Percentiles rank a stretch among this genome's conserved stretches.
phyloP scores from a whole-genome alignment of 2,329 filamentous ascomycete genomes.

The Colletotrichum scovillei region DNA sequence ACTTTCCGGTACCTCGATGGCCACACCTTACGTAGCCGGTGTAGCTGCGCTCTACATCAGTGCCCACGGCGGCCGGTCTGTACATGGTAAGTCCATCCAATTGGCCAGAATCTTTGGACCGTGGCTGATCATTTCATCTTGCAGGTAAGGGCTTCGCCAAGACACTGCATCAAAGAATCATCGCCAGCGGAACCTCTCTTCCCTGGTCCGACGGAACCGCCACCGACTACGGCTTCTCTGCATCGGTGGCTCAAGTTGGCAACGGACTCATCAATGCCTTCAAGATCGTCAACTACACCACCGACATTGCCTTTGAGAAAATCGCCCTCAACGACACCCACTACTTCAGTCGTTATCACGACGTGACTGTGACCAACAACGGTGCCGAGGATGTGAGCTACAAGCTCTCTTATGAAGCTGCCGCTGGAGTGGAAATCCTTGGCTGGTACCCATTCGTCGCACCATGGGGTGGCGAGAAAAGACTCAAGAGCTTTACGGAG shows the following conservation, averaged over 20 bases:
- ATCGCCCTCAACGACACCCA: slow-evolving; percentile 58
- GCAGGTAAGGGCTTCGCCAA: slow-evolving; percentile 46
- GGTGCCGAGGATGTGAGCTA: slow-evolving; percentile 48
- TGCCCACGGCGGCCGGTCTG: slow-evolving; percentile 43
- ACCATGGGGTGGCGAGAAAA: slow-evolving; percentile 25
- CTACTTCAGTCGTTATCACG: slow-evolving; percentile 45
- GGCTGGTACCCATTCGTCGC: slow-evolving; percentile 32
- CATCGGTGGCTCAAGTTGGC: slow-evolving; percentile 52
- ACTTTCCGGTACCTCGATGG: slow-evolving; percentile 61
- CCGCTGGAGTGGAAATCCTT: slow-evolving; percentile 50
- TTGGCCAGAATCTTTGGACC: not conserved
- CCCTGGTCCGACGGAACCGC: slow-evolving; percentile 40
- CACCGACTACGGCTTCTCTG: slow-evolving; percentile 38
- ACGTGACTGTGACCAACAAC: slow-evolving; percentile 49
- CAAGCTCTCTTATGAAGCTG: slow-evolving; percentile 42
- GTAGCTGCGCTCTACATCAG: slow-evolving; percentile 51
- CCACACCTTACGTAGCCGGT: slow-evolving; percentile 57
- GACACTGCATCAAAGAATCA: slow-evolving; percentile 43
- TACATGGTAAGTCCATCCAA: slow-evolving; percentile 39
- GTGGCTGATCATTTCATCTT: not conserved
- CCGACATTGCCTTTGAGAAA: slow-evolving; percentile 49
- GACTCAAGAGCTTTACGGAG: slow-evolving; percentile 39
- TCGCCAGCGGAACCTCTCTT: slow-evolving; percentile 45
- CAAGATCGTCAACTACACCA: slow-evolving; percentile 52
- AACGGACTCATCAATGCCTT: slow-evolving; percentile 55